Conservation (phyloP, 495 filamentous ascomycete species). For the Chaetomium tenue region DNA sequence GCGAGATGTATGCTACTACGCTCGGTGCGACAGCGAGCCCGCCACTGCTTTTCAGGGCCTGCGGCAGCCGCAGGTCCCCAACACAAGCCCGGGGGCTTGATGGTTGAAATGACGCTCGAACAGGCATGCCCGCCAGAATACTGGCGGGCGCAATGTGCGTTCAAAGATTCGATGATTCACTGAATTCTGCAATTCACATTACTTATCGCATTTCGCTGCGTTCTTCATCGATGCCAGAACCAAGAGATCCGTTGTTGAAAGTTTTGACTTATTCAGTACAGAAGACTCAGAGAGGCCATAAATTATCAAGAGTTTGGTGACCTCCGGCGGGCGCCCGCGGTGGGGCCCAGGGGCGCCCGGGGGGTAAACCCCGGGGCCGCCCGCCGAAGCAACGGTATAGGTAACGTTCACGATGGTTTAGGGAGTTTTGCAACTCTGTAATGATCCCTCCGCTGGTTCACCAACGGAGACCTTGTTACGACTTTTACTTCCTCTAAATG, state of each 20-base stretch:
- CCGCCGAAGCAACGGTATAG: constrained; percentile 27
- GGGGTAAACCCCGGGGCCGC: background rate
- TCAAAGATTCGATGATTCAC: constrained; percentile 74
- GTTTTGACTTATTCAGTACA: constrained; percentile 54
- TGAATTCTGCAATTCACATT: constrained; percentile 73
- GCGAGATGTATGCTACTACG: constrained; percentile 3
- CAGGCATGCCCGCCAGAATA: constrained; percentile 65
- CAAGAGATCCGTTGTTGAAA: constrained; percentile 57
- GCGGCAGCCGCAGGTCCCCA: constrained; percentile 7
- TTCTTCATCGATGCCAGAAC: constrained; percentile 70
- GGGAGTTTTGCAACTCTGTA: constrained; percentile 46
- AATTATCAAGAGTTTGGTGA: constrained; percentile 22
- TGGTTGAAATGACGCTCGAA: constrained; percentile 30
- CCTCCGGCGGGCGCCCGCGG: constrained; percentile 38
- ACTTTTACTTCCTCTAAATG: constrained; percentile 58
- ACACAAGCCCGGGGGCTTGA: constrained; percentile 33
- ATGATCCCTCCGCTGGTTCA: constrained; percentile 71
- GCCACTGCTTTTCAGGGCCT: constrained; percentile 7
- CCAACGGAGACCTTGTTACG: constrained; percentile 69
- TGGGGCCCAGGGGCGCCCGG: constrained; percentile 4
- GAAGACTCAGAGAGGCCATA: constrained; percentile 40
- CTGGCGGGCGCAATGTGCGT: constrained; percentile 50
- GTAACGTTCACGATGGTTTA: constrained; percentile 42
- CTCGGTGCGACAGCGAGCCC: constrained; percentile 6
- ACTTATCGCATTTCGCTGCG: constrained; percentile 71